A percentile compares a stretch with the other conserved stretches of the same genome.
Conservation (phyloP, 805 yeast genomes). For the Candida piceae region DNA sequence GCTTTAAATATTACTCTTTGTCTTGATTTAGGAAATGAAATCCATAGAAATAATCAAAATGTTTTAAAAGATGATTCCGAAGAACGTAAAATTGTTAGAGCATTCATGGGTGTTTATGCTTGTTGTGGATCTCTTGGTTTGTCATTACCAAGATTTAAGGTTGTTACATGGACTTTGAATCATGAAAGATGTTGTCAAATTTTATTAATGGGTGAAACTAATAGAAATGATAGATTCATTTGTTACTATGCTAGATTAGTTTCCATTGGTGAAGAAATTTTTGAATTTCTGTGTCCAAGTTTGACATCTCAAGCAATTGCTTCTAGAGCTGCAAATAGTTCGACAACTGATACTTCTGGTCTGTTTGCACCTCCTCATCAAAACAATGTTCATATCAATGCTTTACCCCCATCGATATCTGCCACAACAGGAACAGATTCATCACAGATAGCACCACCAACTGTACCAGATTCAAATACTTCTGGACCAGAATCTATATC, state of each 20-base stretch:
- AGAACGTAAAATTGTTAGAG: conserved; percentile 35
- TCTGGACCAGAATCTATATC: no score
- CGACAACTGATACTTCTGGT: not conserved
- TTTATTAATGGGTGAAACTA: conserved; percentile 33
- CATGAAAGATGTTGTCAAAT: conserved; percentile 36
- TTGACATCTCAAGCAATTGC: conserved; percentile 12
- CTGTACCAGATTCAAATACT: no score
- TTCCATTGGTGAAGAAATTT: conserved; percentile 46
- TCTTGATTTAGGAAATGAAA: conserved; percentile 41
- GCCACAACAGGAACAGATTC: no score
- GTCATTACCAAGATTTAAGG: conserved; percentile 45
- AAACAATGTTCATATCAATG: not conserved
- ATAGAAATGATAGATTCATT: conserved; percentile 37
- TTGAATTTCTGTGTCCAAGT: conserved; percentile 34
- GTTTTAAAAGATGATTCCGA: conserved; percentile 26
- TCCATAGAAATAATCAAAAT: conserved; percentile 21
- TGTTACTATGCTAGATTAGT: conserved; percentile 40
- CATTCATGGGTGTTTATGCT: conserved; percentile 43
- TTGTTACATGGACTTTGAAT: conserved; percentile 42
- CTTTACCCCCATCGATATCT: no score
- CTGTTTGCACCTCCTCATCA: not conserved
- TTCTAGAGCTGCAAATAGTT: not conserved
- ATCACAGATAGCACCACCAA: no score
- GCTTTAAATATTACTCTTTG: conserved; percentile 43
- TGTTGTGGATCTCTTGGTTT: conserved; percentile 49